A percentile compares a stretch with the other conserved stretches of the same genome.
phyloP scores from a whole-genome alignment of 31 red algal genomes.

The Odonthalia washingtoniensis region DNA sequence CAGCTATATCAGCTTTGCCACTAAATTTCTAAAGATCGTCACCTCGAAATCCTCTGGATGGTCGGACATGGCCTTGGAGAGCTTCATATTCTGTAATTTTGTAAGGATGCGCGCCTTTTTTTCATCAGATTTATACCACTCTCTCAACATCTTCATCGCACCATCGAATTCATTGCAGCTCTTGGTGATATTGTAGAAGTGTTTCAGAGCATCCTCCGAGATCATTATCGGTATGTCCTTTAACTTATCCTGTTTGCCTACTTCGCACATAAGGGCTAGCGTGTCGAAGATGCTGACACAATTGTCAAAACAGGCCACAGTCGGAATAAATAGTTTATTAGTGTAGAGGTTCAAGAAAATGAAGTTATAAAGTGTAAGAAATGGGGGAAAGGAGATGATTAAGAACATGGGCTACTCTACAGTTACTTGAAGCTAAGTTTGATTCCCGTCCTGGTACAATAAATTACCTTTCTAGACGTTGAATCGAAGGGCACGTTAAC shows the following conservation, averaged over 20 bases:
- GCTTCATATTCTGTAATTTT: neutral
- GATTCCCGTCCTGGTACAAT: too few relatives aligned
- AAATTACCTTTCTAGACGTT: too few relatives aligned
- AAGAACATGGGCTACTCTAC: too few relatives aligned
- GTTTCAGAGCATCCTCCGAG: neutral
- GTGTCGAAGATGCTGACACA: neutral
- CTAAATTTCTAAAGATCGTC: neutral
- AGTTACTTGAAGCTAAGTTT: too few relatives aligned
- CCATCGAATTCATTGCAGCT: neutral
- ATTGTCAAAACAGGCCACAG: too few relatives aligned
- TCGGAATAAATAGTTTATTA: too few relatives aligned
- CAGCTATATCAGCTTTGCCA: neutral
- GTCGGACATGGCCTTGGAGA: neutral
- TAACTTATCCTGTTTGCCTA: neutral
- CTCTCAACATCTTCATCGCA: neutral
- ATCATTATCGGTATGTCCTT: neutral
- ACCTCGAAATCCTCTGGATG: constrained; percentile 4
- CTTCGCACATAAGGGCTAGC: too few relatives aligned
- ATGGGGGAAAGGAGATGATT: too few relatives aligned
- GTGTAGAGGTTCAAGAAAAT: too few relatives aligned
- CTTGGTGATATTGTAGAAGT: neutral
- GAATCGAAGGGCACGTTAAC: too few relatives aligned
- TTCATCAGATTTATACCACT: neutral
- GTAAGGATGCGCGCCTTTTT: neutral
- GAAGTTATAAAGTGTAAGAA: too few relatives aligned